phyloP scores from a whole-genome alignment of 2,329 filamentous ascomycete species.

The Aspergillus melleus region DNA sequence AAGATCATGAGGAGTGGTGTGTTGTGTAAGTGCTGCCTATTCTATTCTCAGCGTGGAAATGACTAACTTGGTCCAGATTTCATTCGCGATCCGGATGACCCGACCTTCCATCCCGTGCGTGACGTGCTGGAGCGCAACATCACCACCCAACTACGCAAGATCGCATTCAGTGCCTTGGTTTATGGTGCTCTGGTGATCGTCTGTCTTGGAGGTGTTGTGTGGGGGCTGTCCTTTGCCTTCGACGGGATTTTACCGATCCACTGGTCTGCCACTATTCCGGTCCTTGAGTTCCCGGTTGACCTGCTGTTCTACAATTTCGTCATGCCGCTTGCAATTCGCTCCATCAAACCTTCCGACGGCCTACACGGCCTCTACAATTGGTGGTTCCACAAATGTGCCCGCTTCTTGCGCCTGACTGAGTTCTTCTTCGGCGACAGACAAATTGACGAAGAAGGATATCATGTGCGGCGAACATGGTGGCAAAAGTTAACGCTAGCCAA shows the following conservation, averaged over 20 bases:
- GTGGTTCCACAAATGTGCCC: constrained; percentile 92
- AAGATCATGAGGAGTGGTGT: constrained; percentile 96
- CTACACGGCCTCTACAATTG: constrained; percentile 85
- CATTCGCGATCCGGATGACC: constrained; percentile 96
- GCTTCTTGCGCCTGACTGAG: constrained; percentile 76
- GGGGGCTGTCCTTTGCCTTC: constrained; percentile 72
- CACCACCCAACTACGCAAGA: constrained; percentile 90
- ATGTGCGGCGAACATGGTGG: constrained; percentile 62
- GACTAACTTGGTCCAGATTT: constrained; percentile 62
- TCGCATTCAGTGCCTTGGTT: constrained; percentile 90
- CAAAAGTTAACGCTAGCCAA: constrained; percentile 35
- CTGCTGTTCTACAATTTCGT: constrained; percentile 96
- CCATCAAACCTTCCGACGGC: constrained; percentile 81
- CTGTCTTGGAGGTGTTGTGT: constrained; percentile 92
- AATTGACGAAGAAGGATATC: constrained; percentile 76
- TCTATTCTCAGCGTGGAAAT: constrained; percentile 1
- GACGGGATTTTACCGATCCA: constrained; percentile 80
- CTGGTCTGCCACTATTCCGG: constrained; percentile 89
- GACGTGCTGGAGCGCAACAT: constrained; percentile 94
- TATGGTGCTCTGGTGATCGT: constrained; percentile 91
- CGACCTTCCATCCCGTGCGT: constrained; percentile 94
- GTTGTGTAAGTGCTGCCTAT: constrained; percentile 63
- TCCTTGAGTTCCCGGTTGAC: constrained; percentile 91
- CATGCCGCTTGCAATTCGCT: constrained; percentile 81
- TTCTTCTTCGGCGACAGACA: constrained; percentile 87